A percentile compares a stretch with the other conserved stretches of the same genome.
Evolutionary conservation across 257 asterid species (phyloP).

Genomic region (Ligustrum vulgare): DNA sequence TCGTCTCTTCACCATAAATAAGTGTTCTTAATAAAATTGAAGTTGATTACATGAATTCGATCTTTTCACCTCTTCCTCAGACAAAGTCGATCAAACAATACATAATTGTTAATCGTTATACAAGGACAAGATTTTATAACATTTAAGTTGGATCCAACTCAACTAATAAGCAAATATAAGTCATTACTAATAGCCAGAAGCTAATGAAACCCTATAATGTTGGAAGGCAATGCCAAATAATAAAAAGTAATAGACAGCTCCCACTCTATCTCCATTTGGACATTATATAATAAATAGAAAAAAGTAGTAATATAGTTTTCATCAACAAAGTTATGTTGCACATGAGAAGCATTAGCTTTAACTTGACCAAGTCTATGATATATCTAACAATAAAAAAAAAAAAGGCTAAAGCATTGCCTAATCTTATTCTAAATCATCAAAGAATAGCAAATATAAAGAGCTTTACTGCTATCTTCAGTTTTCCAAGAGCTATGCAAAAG

Average conservation of each 20-base stretch:
- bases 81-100: not conserved
- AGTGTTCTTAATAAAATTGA: not conserved
- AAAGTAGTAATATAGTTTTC: conserved; percentile 19
- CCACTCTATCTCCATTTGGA: conserved; percentile 25
- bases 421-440: conserved; percentile 25
- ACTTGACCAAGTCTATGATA: conserved; percentile 25
- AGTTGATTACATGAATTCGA: not conserved
- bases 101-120: too few species aligned
- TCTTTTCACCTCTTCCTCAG: not conserved
- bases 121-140: not conserved
- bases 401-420: conserved; percentile 22
- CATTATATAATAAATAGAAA: conserved; percentile 16
- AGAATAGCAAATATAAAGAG: conserved; percentile 22
- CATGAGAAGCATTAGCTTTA: conserved; percentile 44
- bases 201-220: conserved; percentile 47
- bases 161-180: conserved; percentile 9
- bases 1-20: not conserved
- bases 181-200: conserved; percentile 25
- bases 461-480: conserved; percentile 16
- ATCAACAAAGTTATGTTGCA: conserved; percentile 31
- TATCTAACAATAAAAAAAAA: conserved; percentile 22
- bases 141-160: conserved; percentile 24
- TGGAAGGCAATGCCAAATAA: conserved; percentile 36
- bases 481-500: conserved; percentile 27
- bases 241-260: conserved; percentile 36